Base-by-base conservation (phyloP, 1,139 yeast genomes). In the Debaryomycetaceae sp. region DNA sequence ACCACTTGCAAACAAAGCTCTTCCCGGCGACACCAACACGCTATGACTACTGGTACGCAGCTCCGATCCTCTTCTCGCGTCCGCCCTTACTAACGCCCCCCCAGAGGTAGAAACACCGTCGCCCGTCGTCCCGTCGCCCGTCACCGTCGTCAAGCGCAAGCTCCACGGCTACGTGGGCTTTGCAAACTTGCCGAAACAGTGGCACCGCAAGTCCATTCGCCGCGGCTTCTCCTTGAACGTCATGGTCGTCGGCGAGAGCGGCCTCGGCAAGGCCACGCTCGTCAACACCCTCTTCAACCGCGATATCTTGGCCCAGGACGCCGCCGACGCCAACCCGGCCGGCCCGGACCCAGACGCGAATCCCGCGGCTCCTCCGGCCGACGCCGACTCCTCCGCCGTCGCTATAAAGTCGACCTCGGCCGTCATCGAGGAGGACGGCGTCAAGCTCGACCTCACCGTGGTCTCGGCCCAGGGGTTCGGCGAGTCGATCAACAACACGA, bases 131-230 rank as follows among this genome's bases (percentile, higher is more conserved):
- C n/a, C n/a, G n/a, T n/a, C 10, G 6, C 20, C 20, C 20, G 56
- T 68, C 31, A 70, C 68, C 47, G 65, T 85, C 36, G 74, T 85
- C 45, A 79, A 80, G 45, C 77, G 93, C 43, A 83, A 83, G 49
- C 73, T 87, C 44, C 81, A 77, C 41, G 93, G 95, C 5, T 87
- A 80, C 53, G 98, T 92, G 35, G 99, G 99, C 4, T 90, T 92
- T 58, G 95, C 97, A 43, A 92, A 87, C 58, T 69, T 92, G 48
- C 99, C 99, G 35, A 90, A 87, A 54, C 99, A 92, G 64, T 90
- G 97, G 96, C 97, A 90, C 60, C 76, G 95, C 58, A 86, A 83
- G 56, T 79, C 94, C 4, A 77, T 87, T 40, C 79, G 90, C 58
- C 75, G 90, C 53, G 99, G 98, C n/a, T 92, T 90, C 68, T 72